A percentile compares a stretch with the other conserved stretches of the same genome.
phyloP scores from a whole-genome alignment of 176 grass and related monocot species.

The Oryza officinalis region DNA sequence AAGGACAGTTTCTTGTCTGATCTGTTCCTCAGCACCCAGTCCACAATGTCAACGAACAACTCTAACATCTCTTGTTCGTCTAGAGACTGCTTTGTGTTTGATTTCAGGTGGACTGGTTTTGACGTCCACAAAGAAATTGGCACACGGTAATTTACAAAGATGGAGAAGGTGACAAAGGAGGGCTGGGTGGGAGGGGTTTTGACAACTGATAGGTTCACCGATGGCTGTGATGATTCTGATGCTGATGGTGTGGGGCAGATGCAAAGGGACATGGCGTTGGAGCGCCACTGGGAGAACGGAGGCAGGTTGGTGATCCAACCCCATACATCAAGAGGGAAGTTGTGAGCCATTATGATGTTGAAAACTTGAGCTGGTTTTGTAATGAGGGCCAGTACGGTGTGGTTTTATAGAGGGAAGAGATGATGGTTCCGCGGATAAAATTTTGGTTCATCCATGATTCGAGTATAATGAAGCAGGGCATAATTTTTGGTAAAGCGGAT shows the following conservation, averaged over 20 bases:
- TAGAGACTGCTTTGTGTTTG: conserved; percentile 45
- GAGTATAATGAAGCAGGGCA: conserved; percentile 24
- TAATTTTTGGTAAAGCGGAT: conserved; percentile 44
- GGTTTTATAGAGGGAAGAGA: conserved; percentile 43
- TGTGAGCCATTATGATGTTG: conserved; percentile 53
- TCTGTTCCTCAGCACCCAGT: conserved; percentile 61
- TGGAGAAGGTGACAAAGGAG: conserved; percentile 64
- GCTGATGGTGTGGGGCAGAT: conserved; percentile 59
- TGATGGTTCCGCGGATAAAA: conserved; percentile 29
- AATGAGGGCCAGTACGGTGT: neutral
- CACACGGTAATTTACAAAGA: conserved; percentile 59
- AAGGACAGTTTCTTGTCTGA: conserved; percentile 55
- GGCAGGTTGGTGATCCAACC: conserved; percentile 76
- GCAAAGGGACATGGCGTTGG: conserved; percentile 62
- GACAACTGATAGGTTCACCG: conserved; percentile 57
- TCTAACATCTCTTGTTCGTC: conserved; percentile 47
- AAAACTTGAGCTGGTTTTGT: conserved; percentile 26
- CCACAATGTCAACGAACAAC: conserved; percentile 64
- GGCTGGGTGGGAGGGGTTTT: conserved; percentile 51
- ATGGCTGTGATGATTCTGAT: conserved; percentile 31
- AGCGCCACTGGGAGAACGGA: conserved; percentile 74
- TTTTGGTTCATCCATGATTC: conserved; percentile 26
- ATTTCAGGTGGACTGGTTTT: conserved; percentile 67
- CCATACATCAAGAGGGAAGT: conserved; percentile 61
- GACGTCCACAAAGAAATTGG: conserved; percentile 82